A percentile compares a stretch with the other conserved stretches of the same genome.
Evolutionary conservation across 805 yeast genomes (phyloP).

Genomic region (Cyberlindnera euphorbiae): DNA sequence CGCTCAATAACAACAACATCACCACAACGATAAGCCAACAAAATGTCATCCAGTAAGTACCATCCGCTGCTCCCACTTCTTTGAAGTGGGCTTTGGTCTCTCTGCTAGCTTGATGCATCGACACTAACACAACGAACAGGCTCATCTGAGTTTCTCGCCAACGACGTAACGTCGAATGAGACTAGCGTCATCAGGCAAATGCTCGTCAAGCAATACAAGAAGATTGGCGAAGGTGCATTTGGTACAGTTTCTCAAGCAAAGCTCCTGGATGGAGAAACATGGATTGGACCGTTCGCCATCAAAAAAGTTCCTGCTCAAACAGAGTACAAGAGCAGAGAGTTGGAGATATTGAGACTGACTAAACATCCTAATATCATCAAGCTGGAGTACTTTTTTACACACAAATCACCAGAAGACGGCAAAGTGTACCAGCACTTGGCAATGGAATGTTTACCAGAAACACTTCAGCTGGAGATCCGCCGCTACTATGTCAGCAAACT

Average conservation of each 20-base stretch:
- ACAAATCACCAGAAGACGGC: constrained; percentile 56
- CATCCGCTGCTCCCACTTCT: background rate
- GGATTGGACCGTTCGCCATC: constrained; percentile 82
- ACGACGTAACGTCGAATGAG: constrained; percentile 59
- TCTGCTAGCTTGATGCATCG: no score
- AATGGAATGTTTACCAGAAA: constrained; percentile 84
- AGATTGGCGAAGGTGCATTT: constrained; percentile 83
- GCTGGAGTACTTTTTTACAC: constrained; percentile 66
- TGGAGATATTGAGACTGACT: constrained; percentile 69
- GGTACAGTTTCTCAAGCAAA: constrained; percentile 81
- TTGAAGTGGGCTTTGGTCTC: background rate
- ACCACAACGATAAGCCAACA: background rate
- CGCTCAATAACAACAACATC: background rate
- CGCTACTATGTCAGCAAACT: constrained; percentile 57
- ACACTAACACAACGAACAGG: background rate
- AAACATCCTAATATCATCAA: constrained; percentile 77
- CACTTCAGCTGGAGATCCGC: constrained; percentile 70
- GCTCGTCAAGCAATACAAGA: constrained; percentile 66
- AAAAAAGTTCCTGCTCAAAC: constrained; percentile 85
- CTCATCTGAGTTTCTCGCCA: constrained; percentile 41
- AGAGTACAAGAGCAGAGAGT: constrained; percentile 77
- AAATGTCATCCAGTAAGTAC: constrained; percentile 1
- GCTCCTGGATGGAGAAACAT: constrained; percentile 36
- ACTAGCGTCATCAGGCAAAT: constrained; percentile 51
- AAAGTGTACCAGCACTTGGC: constrained; percentile 75